A percentile compares a stretch with the other conserved stretches of the same genome.
Conservation (phyloP, 1,284 basidiomycete species). For the Takashimella koratensis region DNA sequence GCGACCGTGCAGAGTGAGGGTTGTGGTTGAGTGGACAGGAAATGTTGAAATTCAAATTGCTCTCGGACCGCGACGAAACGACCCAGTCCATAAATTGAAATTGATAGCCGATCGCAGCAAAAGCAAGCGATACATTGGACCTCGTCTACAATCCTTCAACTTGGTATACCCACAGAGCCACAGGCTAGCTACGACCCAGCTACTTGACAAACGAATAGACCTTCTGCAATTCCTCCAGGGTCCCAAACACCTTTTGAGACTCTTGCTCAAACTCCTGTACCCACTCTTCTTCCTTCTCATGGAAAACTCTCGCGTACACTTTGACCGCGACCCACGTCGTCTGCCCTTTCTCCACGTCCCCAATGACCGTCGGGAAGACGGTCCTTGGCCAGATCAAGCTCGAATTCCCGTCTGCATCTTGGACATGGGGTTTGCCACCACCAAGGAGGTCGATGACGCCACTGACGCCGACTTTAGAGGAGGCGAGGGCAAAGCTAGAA, state of each 20-base stretch:
- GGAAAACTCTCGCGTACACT: conserved; percentile 54
- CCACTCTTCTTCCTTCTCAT: conserved; percentile 9
- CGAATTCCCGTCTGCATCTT: conserved; percentile 59
- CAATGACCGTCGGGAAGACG: conserved; percentile 62
- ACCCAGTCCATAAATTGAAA: too few relatives aligned
- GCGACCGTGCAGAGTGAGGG: too few relatives aligned
- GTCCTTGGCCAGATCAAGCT: conserved; percentile 66
- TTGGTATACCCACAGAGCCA: too few relatives aligned
- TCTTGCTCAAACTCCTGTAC: conserved; percentile 2
- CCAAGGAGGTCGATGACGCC: conserved; percentile 22
- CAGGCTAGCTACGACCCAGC: too few relatives aligned
- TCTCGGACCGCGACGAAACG: too few relatives aligned
- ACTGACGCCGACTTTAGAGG: conserved; percentile 21
- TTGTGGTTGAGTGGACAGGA: too few relatives aligned
- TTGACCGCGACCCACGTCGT: conserved; percentile 60
- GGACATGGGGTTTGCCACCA: conserved; percentile 11
- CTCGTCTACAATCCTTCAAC: too few relatives aligned
- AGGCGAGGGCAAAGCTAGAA: conserved; percentile 6
- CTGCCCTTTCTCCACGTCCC: conserved; percentile 49
- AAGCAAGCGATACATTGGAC: too few relatives aligned
- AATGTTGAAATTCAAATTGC: too few relatives aligned
- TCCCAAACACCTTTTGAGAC: not conserved
- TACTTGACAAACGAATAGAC: conserved; percentile 1
- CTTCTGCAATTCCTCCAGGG: not conserved
- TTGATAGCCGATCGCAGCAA: too few relatives aligned